Conservation (phyloP, 2,329 filamentous ascomycete genomes). For the Leptographium flavum region DNA sequence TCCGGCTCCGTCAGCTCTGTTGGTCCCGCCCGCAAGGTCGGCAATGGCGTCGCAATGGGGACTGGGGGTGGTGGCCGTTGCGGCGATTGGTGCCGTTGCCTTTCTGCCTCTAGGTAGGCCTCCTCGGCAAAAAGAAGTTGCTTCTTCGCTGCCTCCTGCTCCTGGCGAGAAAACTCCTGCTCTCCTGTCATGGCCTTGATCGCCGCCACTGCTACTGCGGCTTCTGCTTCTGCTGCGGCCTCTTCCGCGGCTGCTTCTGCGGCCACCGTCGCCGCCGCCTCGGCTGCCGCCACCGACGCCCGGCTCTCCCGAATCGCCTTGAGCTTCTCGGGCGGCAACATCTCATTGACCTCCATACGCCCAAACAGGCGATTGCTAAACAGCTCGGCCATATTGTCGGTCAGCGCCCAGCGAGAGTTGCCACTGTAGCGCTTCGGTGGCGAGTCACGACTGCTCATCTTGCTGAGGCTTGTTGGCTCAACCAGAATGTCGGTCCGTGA, state of each 20-base stretch:
- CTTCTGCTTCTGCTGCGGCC: neutral
- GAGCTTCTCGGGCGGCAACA: conserved; percentile 38
- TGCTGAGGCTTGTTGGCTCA: neutral
- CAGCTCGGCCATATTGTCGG: conserved; percentile 42
- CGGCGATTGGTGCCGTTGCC: neutral
- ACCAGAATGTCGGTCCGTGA: neutral
- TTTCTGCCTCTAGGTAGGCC: conserved; percentile 8
- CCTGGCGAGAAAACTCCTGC: neutral
- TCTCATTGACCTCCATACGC: conserved; percentile 43
- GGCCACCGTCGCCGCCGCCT: neutral
- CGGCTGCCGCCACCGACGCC: conserved; percentile 15
- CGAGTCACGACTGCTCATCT: neutral
- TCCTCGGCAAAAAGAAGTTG: neutral
- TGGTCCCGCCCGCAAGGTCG: conserved; percentile 10
- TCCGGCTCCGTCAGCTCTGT: neutral
- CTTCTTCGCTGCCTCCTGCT: neutral
- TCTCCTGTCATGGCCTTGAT: neutral
- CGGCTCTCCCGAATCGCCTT: conserved; percentile 29
- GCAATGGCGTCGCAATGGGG: conserved; percentile 2
- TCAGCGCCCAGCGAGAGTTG: conserved; percentile 34
- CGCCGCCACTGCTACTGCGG: neutral
- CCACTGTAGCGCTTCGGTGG: conserved; percentile 14
- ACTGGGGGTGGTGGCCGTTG: neutral
- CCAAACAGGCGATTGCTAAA: conserved; percentile 40
- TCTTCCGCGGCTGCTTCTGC: neutral